Evolutionary conservation across 352 stramenopile genomes (phyloP).

Genomic region (Pelagophyceae sp.): DNA sequence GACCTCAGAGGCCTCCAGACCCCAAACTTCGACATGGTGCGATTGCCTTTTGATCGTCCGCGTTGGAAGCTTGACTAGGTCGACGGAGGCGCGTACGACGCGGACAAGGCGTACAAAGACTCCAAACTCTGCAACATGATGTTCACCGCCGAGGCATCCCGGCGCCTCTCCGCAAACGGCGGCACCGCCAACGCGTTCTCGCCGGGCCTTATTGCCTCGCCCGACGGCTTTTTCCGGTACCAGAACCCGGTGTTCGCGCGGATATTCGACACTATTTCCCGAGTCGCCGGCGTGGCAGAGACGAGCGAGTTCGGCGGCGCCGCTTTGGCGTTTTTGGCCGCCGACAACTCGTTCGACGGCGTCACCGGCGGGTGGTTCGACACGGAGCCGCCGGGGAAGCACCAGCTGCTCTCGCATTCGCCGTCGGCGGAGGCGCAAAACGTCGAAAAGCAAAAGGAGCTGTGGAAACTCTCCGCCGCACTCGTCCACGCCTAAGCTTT

Average conservation of each 20-base stretch:
- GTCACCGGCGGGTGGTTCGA: slow-evolving; percentile 7
- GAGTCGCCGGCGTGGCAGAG: slow-evolving; percentile 3
- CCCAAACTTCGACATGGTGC: slow-evolving; percentile 25
- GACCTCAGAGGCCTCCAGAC: slow-evolving; percentile 40
- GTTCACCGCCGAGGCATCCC: slow-evolving; percentile 81
- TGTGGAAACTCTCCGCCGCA: background rate
- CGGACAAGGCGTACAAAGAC: slow-evolving; percentile 64
- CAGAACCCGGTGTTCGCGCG: slow-evolving; percentile 54
- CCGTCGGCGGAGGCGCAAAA: background rate
- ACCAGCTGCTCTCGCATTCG: background rate
- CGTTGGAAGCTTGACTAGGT: slow-evolving; percentile 50
- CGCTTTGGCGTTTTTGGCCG: background rate
- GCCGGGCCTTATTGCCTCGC: slow-evolving; percentile 51
- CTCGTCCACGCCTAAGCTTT: background rate
- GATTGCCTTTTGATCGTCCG: too few relatives aligned
- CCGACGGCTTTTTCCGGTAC: slow-evolving; percentile 49
- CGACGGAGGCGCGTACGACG: slow-evolving; percentile 49
- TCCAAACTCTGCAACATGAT: slow-evolving; percentile 83
- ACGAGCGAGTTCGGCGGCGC: slow-evolving; percentile 2
- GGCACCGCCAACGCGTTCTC: slow-evolving; percentile 50
- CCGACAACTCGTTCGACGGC: background rate
- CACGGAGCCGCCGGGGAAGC: slow-evolving; percentile 18
- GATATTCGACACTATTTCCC: slow-evolving; percentile 17
- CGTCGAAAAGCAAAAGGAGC: background rate
- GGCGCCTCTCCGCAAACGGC: slow-evolving; percentile 48